A percentile compares a stretch with the other conserved stretches of the same genome.
phyloP scores from a whole-genome alignment of 2,329 filamentous ascomycete genomes.

The Fusarium oligoseptatum region DNA sequence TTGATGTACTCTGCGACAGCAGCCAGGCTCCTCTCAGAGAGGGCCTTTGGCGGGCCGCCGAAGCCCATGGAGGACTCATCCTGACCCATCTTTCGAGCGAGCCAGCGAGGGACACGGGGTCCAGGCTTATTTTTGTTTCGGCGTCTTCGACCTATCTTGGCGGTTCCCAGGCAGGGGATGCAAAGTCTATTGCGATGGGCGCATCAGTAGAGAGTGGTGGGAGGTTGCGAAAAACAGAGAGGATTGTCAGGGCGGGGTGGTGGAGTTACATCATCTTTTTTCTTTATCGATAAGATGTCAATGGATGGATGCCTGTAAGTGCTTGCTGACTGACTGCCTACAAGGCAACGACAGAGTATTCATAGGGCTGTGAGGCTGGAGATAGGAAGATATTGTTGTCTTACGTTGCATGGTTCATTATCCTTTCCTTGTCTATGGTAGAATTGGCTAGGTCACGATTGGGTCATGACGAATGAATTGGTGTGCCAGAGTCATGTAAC shows the following conservation, averaged over 20 bases:
- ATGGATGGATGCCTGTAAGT: slow-evolving; percentile 19
- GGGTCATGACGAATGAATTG: neutral
- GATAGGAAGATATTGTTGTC: neutral
- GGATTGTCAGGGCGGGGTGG: slow-evolving; percentile 36
- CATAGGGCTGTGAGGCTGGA: neutral
- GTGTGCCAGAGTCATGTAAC: neutral
- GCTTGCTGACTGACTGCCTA: neutral
- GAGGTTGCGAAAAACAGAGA: slow-evolving; percentile 19
- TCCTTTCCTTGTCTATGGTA: neutral
- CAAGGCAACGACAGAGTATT: slow-evolving; percentile 16
- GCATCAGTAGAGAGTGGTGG: slow-evolving; percentile 16
- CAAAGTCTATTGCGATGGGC: slow-evolving; percentile 18
- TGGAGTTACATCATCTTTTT: slow-evolving; percentile 11
- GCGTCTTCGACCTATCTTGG: slow-evolving; percentile 57
- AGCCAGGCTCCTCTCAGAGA: slow-evolving; percentile 77
- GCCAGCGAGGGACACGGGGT: slow-evolving; percentile 50
- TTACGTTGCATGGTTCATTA: neutral
- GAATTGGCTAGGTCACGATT: neutral
- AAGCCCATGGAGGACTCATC: slow-evolving; percentile 80
- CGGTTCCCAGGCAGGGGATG: slow-evolving; percentile 27
- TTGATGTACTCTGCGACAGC: slow-evolving; percentile 86
- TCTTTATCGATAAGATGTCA: slow-evolving; percentile 42
- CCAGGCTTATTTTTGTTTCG: slow-evolving; percentile 53
- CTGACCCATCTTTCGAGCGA: slow-evolving; percentile 81
- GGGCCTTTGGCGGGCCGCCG: slow-evolving; percentile 71